Evolutionary conservation across 768 basidiomycete species (phyloP), one percentile per base, ranked within the genome.

Genomic region (Rickenella mellea): DNA sequence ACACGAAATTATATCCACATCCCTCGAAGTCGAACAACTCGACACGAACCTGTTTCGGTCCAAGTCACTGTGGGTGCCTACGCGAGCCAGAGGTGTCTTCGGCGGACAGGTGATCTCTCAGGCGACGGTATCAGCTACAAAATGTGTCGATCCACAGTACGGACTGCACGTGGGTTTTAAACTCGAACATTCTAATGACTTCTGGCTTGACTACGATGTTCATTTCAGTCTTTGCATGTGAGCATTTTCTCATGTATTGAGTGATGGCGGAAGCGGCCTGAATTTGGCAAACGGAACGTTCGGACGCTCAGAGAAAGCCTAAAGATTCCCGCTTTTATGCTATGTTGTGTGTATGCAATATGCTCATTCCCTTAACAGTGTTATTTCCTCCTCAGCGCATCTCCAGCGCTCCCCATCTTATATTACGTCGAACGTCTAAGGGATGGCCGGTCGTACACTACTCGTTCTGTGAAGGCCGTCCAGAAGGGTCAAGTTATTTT

Each of bases 61-160:
- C 2, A 85, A 80, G 52, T 77, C 74, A 1, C 65, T 90, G 1
- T 80, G 71, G 66, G 36, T 76, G n/a, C 86, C 83, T 1, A 48
- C 58, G 6, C 61, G 67, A 14, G 71, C 73, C 12, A 69, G 88
- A 37, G 86, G 87, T 12, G 86, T 87, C 11, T 91, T 86, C 52
- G 88, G 89, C 46, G 88, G 88, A 3, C 86, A 90, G 60, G 88
- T 91, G 44, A 88, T 92, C 49, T 87, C 83, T 27, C 88, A 91
- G 54, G 89, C 87, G 4, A 63, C 91, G 22, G 81, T 87, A 10
- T 74, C 84, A 2, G 88, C 88, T 1, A 87, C 84, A 11, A 80
- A 78, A 46, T 77, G 78, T 40, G 83, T 91, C 0, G 65, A 76
- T 32, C 66, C 77, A 9, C 68, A 62, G 12, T 86, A 73, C 57